Evolutionary conservation across 2,329 filamentous ascomycete genomes (phyloP), one percentile per base, ranked within the genome.

Genomic region (Penicillium olsonii): DNA sequence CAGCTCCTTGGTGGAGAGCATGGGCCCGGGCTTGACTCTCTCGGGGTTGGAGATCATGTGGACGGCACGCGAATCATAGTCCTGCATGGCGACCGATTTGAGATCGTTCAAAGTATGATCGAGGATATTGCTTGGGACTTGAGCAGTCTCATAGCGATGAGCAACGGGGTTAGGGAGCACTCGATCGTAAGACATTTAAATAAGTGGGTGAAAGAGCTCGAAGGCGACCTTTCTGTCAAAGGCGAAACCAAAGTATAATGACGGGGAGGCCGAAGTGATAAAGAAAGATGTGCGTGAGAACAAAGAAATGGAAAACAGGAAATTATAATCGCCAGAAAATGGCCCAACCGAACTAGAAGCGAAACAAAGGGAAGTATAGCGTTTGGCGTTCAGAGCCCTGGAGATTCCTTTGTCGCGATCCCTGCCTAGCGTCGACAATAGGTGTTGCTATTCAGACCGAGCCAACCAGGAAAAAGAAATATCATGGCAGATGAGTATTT

Each of bases 161-260:
- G 70, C 68, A 60, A 67, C 59, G 48, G 73, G 72, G 48, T 68
- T 68, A 50, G 74, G 74, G 27, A 77, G 71, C 47, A 76, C 71
- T 69, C 74, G 72, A 63, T 77, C 73, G 66, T 71, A 76, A 71
- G 73, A 75, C 72, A 76, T 76, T 66, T 65, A 67, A 62, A 45
- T 59, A 62, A 54, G 48, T 19, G n/a, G 42, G 50, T 50, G 29
- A 51, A 56, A 44, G 39, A 42, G 41, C 18, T 48, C 35, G 43
- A 51, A 41, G 45, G 34, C 41, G 38, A 54, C 50, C 19, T 38
- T 33, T 24, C 44, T 26, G 27, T 53, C 44, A 45, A 48, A 40
- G 44, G 22, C 33, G 51, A 50, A 39, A 53, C 42, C 34, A 52
- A 48, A 53, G 34, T 18, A 48, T 37, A 47, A 48, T 46, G 48